Evolutionary conservation across 495 filamentous ascomycete species (phyloP).

Genomic region (Neurospora sp.): DNA sequence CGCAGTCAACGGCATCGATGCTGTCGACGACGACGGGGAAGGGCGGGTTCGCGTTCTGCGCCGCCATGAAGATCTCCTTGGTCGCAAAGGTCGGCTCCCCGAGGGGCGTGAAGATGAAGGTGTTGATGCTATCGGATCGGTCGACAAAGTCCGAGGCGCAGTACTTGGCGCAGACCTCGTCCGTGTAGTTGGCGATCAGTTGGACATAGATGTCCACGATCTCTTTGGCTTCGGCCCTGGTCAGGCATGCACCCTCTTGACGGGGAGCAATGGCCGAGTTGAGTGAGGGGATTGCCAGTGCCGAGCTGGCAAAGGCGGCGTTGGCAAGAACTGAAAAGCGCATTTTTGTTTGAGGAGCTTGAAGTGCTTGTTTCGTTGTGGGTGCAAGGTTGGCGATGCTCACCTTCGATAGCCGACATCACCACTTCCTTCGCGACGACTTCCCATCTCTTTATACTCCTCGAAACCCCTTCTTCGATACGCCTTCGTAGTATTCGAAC

Average conservation of each 20-base stretch:
- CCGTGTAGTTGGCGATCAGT: conserved; percentile 26
- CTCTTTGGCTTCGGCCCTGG: conserved; percentile 16
- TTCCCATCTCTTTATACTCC: conserved; percentile 8
- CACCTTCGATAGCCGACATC: background rate
- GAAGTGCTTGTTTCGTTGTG: background rate
- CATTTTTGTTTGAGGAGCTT: conserved; percentile 11
- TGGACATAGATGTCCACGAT: conserved; percentile 22
- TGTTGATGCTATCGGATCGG: conserved; percentile 30
- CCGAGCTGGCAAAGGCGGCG: conserved; percentile 17
- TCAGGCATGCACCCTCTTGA: conserved; percentile 16
- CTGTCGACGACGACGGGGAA: conserved; percentile 23
- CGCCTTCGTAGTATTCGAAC: background rate
- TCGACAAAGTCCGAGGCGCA: conserved; percentile 24
- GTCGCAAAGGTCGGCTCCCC: conserved; percentile 24
- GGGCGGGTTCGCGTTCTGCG: conserved; percentile 22
- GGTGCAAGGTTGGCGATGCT: background rate
- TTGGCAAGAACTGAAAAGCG: conserved; percentile 17
- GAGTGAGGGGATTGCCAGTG: conserved; percentile 15
- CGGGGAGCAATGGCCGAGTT: conserved; percentile 6
- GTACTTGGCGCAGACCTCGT: conserved; percentile 26
- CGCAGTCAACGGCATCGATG: conserved; percentile 25
- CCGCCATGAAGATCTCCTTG: conserved; percentile 29
- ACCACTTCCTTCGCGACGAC: background rate
- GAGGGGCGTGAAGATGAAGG: conserved; percentile 25
- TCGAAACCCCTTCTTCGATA: background rate